A percentile compares a stretch with the other conserved stretches of the same genome.
phyloP scores from a whole-genome alignment of 2,329 filamentous ascomycete genomes.

The Pestalotiopsis sp. region DNA sequence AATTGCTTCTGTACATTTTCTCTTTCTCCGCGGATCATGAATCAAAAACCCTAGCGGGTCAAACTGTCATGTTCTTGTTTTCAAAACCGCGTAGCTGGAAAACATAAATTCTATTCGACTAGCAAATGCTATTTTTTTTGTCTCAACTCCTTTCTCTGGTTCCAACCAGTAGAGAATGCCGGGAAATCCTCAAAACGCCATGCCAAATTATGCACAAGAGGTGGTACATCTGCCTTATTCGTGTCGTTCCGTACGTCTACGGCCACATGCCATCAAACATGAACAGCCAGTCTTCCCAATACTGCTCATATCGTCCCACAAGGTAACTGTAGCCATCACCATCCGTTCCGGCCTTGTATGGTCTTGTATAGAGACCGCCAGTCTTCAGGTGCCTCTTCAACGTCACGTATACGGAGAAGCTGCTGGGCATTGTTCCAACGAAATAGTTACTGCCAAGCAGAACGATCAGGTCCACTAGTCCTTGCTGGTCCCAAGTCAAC shows the following conservation, averaged over 20 bases:
- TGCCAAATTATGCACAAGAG: background rate
- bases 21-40: too few relatives aligned
- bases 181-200: background rate
- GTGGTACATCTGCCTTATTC: background rate
- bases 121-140: background rate
- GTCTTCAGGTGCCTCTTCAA: constrained; percentile 46
- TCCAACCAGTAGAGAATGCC: background rate
- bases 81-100: background rate
- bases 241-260: constrained; percentile 18
- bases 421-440: constrained; percentile 48
- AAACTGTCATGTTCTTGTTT: too few relatives aligned
- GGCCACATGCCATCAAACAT: constrained; percentile 50
- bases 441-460: constrained; percentile 43
- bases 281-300: constrained; percentile 52
- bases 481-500: constrained; percentile 48
- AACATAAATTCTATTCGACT: background rate
- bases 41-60: too few relatives aligned
- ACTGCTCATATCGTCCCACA: constrained; percentile 45
- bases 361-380: constrained; percentile 42
- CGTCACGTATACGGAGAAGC: constrained; percentile 50
- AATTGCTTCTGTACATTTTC: too few relatives aligned
- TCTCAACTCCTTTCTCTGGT: background rate
- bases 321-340: constrained; percentile 46
- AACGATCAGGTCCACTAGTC: constrained; percentile 44
- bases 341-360: constrained; percentile 44